phyloP scores from a whole-genome alignment of 352 stramenopile species.

The Lagenidium giganteum region DNA sequence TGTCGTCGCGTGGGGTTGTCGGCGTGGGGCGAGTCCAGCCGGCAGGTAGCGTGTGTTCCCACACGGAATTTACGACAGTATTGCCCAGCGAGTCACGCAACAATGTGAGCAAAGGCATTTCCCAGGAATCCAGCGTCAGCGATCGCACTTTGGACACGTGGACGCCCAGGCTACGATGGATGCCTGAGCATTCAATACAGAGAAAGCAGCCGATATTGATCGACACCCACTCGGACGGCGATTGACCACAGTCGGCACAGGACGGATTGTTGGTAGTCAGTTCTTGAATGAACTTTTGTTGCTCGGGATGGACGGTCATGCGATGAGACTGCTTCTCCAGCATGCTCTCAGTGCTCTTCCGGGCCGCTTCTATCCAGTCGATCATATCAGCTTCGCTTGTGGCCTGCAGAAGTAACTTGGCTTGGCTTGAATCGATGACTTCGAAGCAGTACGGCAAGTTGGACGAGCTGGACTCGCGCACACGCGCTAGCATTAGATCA shows the following conservation, averaged over 20 bases:
- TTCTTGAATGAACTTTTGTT: slow-evolving; percentile 49
- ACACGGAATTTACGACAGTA: slow-evolving; percentile 41
- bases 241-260: slow-evolving; percentile 59
- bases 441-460: slow-evolving; percentile 61
- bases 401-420: slow-evolving; percentile 59
- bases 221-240: slow-evolving; percentile 90
- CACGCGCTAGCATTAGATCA: slow-evolving; percentile 63
- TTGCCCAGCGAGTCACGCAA: slow-evolving; percentile 56
- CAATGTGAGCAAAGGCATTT: slow-evolving; percentile 53
- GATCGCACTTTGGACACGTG: slow-evolving; percentile 95
- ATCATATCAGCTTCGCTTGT: slow-evolving; percentile 55
- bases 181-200: slow-evolving; percentile 94
- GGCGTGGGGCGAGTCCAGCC: slow-evolving; percentile 39
- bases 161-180: slow-evolving; percentile 92
- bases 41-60: slow-evolving; percentile 39
- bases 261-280: slow-evolving; percentile 36
- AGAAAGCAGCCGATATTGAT: slow-evolving; percentile 93
- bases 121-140: slow-evolving; percentile 82
- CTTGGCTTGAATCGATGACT: slow-evolving; percentile 65
- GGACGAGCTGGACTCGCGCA: slow-evolving; percentile 35
- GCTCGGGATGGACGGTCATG: slow-evolving; percentile 55
- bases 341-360: slow-evolving; percentile 60
- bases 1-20: slow-evolving; percentile 36
- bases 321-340: slow-evolving; percentile 68
- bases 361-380: slow-evolving; percentile 67